phyloP scores from a whole-genome alignment of 306 rosid species.

The Quercus glauca region DNA sequence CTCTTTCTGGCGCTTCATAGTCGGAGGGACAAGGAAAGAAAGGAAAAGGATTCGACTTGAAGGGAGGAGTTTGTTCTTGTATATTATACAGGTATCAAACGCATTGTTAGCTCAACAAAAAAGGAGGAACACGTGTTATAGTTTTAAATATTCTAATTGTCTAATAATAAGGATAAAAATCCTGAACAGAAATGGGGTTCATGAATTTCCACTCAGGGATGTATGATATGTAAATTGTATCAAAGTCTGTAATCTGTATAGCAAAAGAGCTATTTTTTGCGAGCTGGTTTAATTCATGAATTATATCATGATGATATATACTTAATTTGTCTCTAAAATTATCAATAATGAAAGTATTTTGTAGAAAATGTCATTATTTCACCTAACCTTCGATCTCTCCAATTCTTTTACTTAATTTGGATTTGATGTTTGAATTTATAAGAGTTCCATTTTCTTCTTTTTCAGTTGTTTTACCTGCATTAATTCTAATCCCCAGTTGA shows the following conservation, averaged over 20 bases:
- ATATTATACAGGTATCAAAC: background rate
- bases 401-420: background rate
- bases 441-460: background rate
- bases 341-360: no score
- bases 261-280: constrained; percentile 23
- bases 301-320: background rate
- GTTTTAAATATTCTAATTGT: background rate
- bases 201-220: constrained; percentile 12
- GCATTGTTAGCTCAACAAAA: background rate
- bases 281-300: constrained; percentile 2
- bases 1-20: constrained; percentile 4
- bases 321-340: background rate
- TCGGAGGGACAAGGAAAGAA: background rate
- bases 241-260: constrained; percentile 40
- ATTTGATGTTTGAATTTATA: background rate
- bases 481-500: no score
- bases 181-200: constrained; percentile 11
- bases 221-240: constrained; percentile 3
- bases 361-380: background rate
- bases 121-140: background rate
- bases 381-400: background rate
- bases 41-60: background rate
- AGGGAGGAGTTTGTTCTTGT: background rate
- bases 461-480: background rate
- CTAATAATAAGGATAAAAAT: background rate